Conservation (phyloP, 495 filamentous ascomycete species). For the Chaetomium cochliodes region DNA sequence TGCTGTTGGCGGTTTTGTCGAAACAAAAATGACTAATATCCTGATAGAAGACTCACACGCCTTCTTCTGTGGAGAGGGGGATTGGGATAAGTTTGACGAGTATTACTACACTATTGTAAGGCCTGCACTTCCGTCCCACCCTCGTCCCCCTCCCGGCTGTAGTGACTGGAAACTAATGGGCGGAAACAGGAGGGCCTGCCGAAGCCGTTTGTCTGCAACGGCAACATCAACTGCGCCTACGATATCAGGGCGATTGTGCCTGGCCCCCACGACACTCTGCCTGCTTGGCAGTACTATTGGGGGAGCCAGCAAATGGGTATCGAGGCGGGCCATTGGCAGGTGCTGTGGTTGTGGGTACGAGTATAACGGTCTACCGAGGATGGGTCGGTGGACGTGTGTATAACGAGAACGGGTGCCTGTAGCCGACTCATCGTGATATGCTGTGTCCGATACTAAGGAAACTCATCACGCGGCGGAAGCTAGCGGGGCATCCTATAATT, state of each 20-base stretch:
- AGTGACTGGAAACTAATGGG: not conserved
- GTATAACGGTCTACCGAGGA: too few species aligned
- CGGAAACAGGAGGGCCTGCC: slow-evolving; percentile 29
- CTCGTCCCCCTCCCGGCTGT: not conserved
- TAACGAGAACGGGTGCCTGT: too few species aligned
- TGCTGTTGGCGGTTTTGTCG: too few species aligned
- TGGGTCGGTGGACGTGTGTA: too few species aligned
- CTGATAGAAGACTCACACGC: slow-evolving; percentile 22
- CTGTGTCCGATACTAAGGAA: too few species aligned
- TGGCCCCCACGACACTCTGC: not conserved
- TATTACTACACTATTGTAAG: slow-evolving; percentile 36
- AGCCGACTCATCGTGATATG: too few species aligned
- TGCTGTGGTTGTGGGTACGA: slow-evolving; percentile 35
- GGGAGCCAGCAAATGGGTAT: slow-evolving; percentile 33
- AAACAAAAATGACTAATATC: too few species aligned
- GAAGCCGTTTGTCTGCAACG: slow-evolving; percentile 39
- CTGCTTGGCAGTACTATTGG: slow-evolving; percentile 40
- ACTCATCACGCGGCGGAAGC: too few species aligned
- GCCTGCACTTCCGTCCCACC: slow-evolving; percentile 1
- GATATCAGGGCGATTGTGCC: slow-evolving; percentile 30
- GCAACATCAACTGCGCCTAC: slow-evolving; percentile 36
- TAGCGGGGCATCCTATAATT: too few species aligned
- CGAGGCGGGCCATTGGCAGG: slow-evolving; percentile 34
- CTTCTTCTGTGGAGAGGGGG: slow-evolving; percentile 27
- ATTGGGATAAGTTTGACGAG: slow-evolving; percentile 8